Evolutionary conservation across 1,284 basidiomycete species (phyloP).

Genomic region (Sphaerobolus stellatus): DNA sequence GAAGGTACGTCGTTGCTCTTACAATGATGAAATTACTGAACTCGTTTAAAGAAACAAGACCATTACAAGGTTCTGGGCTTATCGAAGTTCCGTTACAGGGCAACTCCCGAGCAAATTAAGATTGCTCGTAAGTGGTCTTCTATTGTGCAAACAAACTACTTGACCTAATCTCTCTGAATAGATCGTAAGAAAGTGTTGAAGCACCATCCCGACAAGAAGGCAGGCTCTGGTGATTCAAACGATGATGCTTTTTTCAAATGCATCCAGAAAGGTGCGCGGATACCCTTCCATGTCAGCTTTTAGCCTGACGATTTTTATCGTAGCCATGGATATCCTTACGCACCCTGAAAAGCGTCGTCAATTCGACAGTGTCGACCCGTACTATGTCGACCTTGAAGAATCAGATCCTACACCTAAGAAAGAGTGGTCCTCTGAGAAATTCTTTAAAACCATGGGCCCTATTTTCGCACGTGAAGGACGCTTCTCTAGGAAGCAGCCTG

Average conservation of each 20-base stretch:
- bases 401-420: slow-evolving; percentile 72
- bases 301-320: not conserved
- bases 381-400: slow-evolving; percentile 72
- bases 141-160: slow-evolving; percentile 6
- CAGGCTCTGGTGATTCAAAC: slow-evolving; percentile 75
- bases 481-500: slow-evolving; percentile 89
- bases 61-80: slow-evolving; percentile 96
- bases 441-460: slow-evolving; percentile 66
- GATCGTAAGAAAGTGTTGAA: slow-evolving; percentile 98
- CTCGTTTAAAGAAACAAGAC: slow-evolving; percentile 80
- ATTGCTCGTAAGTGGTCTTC: slow-evolving; percentile 76
- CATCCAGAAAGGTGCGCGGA: slow-evolving; percentile 74
- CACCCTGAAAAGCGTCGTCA: slow-evolving; percentile 88
- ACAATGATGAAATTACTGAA: not conserved
- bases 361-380: slow-evolving; percentile 94
- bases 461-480: slow-evolving; percentile 90
- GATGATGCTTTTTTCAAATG: slow-evolving; percentile 99
- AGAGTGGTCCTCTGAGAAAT: slow-evolving; percentile 50
- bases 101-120: slow-evolving; percentile 92
- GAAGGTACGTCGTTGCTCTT: slow-evolving; percentile 64
- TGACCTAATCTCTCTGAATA: slow-evolving; percentile 29
- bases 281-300: not conserved
- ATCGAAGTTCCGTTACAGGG: slow-evolving; percentile 86
- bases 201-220: slow-evolving; percentile 99
- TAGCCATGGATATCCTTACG: slow-evolving; percentile 86